Evolutionary conservation across 257 asterid species (phyloP).

Genomic region (Solanum microdontum): DNA sequence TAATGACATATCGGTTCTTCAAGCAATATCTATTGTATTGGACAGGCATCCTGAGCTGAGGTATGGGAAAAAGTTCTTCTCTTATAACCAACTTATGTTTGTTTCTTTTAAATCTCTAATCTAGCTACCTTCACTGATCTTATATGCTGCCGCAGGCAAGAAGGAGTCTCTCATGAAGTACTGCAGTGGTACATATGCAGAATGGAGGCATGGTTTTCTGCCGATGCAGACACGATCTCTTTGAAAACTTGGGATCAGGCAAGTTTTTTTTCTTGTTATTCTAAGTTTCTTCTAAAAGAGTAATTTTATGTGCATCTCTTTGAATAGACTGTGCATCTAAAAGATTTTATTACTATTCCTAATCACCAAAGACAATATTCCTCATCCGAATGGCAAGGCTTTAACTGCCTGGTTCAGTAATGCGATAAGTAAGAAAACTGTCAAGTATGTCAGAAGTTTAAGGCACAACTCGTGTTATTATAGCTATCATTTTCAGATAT

Average conservation of each 20-base stretch:
- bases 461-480: neutral
- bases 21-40: slow-evolving; percentile 68
- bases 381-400: neutral
- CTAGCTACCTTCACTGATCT: neutral
- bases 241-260: slow-evolving; percentile 97
- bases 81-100: neutral
- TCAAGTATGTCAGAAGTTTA: neutral
- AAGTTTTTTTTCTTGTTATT: slow-evolving; percentile 11
- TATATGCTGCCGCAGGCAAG: slow-evolving; percentile 36
- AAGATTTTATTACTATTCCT: neutral
- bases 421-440: neutral
- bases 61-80: slow-evolving; percentile 16
- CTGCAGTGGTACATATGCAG: slow-evolving; percentile 94
- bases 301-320: neutral
- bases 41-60: slow-evolving; percentile 74
- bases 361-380: neutral
- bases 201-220: slow-evolving; percentile 99
- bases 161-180: slow-evolving; percentile 83
- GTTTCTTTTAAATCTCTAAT: slow-evolving; percentile 2
- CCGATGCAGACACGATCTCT: slow-evolving; percentile 93
- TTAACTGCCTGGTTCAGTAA: neutral
- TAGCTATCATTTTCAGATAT: neutral
- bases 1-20: slow-evolving; percentile 66
- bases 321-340: neutral
- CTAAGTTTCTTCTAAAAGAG: neutral